Base-by-base conservation (phyloP, 768 basidiomycete genomes). In the Coprinopsis cinerea region DNA sequence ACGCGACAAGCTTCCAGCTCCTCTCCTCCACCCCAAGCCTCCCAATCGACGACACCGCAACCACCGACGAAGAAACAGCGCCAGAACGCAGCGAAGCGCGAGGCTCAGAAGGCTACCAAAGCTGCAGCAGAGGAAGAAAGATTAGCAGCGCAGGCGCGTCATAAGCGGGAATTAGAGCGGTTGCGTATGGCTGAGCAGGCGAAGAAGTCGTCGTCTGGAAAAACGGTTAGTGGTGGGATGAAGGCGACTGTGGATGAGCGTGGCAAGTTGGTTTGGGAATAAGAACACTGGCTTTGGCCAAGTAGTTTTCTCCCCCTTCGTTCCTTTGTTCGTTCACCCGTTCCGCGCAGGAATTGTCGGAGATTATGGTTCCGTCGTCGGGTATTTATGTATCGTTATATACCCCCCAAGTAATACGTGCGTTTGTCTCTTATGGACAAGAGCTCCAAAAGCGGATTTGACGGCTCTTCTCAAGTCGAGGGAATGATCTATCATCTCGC, bases 11-110 rank as follows among this genome's bases (percentile, higher is more conserved):
- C 45, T 15, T 40, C 51, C 26, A 15, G 28, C 47, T 24, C 41
- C 9, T 7, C 41, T 7, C 4, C 27, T 53, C 22, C 58, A 64
- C 5, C 28, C 10, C 44, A 32, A 18, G 15, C 11, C 28, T 45
- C 44, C 44, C 28, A n/a, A 11, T 28, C 28, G 27, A 67, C 66
- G 23, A 67, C 72, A 2, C 61, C 77, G 0, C 77, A 77, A 52
- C 55, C 72, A 1, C 61, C 77, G 51, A 84, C 81, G 4, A 87
- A 90, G 65, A 77, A 76, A 36, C 85, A 88, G 61, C 76, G 83
- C 7, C 73, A 90, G 60, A 87, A 88, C 55, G 79, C 75, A 6
- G 74, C 73, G 53, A 76, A 69, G 59, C 69, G 75, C 3, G 84
- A 85, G 39, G 73, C 75, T 0, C 60, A 70, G 48, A 88, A 87